These are phyloP conservation scores for Umbelopsis isabellina DNA, from an alignment of 192 early-diverging fungal species.

Conservation along the genomic window DNA sequence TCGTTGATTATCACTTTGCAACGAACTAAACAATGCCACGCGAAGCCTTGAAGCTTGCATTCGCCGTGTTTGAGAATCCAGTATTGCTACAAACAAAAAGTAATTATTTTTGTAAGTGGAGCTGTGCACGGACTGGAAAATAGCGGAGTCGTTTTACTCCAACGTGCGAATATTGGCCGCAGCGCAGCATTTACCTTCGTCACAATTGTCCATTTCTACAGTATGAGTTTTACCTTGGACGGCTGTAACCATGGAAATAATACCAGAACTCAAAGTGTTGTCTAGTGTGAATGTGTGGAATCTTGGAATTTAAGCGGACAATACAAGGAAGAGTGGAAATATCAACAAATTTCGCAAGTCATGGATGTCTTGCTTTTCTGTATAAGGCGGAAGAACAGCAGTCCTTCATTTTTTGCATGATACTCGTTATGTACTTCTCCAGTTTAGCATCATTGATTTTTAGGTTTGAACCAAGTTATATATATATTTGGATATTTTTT, in stretches of 20 bases:
- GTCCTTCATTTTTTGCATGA: not conserved
- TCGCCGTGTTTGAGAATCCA: constrained; percentile 27
- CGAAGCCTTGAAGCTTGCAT: constrained; percentile 38
- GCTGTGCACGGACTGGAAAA: constrained; percentile 11
- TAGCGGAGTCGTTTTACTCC: not conserved
- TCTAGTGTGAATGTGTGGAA: not conserved
- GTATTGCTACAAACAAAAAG: constrained; percentile 4
- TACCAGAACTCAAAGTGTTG: constrained; percentile 6
- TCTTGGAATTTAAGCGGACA: not conserved
- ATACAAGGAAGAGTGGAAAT: too few species aligned
- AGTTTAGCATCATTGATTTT: not conserved
- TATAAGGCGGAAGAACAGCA: not conserved
- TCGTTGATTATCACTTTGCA: constrained; percentile 31
- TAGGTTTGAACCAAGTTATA: not conserved
- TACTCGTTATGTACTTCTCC: not conserved
- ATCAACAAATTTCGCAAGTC: not conserved
- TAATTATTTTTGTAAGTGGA: not conserved
- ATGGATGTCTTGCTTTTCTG: constrained; percentile 2
- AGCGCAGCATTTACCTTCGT: not conserved
- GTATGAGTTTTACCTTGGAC: constrained; percentile 3
- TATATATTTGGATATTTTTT: not conserved
- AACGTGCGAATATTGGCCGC: not conserved
- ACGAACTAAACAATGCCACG: constrained; percentile 36
- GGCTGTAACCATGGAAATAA: constrained; percentile 20
- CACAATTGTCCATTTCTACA: constrained; percentile 4